These are phyloP conservation scores for Hordeum pubiflorum DNA, from an alignment of 202 grass and related monocot genomes.

Conservation along the genomic window DNA sequence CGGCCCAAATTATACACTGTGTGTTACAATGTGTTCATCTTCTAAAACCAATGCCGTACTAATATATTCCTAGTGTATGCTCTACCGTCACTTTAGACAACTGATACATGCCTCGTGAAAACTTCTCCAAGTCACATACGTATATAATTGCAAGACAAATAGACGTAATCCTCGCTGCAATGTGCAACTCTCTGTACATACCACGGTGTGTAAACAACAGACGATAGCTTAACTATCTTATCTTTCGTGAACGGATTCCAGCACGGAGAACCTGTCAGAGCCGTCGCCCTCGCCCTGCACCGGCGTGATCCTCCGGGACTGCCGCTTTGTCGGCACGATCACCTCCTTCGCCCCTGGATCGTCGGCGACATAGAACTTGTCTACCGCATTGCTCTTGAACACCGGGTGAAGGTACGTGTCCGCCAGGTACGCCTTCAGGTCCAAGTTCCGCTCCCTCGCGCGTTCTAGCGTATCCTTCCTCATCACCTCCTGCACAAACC, in stretches of 20 bases:
- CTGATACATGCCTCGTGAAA: too few relatives aligned
- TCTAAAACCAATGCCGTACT: too few relatives aligned
- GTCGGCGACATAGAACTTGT: conserved; percentile 3
- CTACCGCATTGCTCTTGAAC: conserved; percentile 51
- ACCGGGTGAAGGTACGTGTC: conserved; percentile 70
- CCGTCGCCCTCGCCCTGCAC: conserved; percentile 52
- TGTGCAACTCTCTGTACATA: neutral
- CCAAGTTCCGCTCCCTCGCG: conserved; percentile 64
- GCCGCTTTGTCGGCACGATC: conserved; percentile 79
- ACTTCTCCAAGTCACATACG: too few relatives aligned
- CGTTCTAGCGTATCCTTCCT: conserved; percentile 78
- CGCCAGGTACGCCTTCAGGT: conserved; percentile 53
- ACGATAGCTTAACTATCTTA: neutral
- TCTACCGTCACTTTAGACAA: too few relatives aligned
- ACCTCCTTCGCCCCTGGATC: conserved; percentile 31
- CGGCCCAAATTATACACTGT: too few relatives aligned
- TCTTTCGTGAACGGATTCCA: conserved; percentile 28
- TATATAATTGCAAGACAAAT: too few relatives aligned
- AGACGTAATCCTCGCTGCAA: too few relatives aligned
- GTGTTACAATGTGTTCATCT: too few relatives aligned
- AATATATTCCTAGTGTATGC: too few relatives aligned
- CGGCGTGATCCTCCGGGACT: conserved; percentile 59
- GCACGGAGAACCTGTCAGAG: conserved; percentile 37
- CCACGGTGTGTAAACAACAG: neutral
- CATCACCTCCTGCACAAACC: conserved; percentile 65